phyloP scores from a whole-genome alignment of 495 filamentous ascomycete genomes.

The Aspergillus cristatus region DNA sequence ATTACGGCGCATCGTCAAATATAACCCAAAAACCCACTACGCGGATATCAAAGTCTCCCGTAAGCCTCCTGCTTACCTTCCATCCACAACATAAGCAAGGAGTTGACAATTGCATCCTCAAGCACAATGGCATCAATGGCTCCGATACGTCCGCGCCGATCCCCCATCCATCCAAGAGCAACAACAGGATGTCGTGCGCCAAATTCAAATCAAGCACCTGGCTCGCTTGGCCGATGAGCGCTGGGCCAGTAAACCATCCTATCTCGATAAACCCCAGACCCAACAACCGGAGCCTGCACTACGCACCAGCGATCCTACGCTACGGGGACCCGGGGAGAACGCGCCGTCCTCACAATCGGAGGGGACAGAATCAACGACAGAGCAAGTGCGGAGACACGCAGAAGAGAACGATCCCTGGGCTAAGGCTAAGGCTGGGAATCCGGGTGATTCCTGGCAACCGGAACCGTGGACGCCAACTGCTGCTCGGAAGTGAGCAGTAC shows the following conservation, averaged over 20 bases:
- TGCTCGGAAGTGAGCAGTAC: constrained; percentile 21
- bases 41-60: constrained; percentile 56
- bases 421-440: constrained; percentile 28
- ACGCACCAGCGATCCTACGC: constrained; percentile 21
- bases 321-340: constrained; percentile 11
- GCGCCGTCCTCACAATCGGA: not conserved
- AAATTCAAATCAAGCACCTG: constrained; percentile 58
- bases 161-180: constrained; percentile 74
- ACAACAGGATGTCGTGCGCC: constrained; percentile 55
- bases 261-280: constrained; percentile 44
- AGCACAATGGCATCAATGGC: constrained; percentile 95
- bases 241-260: constrained; percentile 70
- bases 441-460: constrained; percentile 72
- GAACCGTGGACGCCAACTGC: constrained; percentile 53
- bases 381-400: constrained; percentile 1
- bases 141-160: constrained; percentile 65
- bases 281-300: constrained; percentile 34
- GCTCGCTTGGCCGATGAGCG: constrained; percentile 73
- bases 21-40: constrained; percentile 48
- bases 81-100: not conserved
- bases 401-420: constrained; percentile 55
- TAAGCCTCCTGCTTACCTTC: constrained; percentile 17
- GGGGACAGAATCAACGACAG: constrained; percentile 12
- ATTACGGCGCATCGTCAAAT: constrained; percentile 60
- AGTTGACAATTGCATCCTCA: constrained; percentile 7